Base-by-base conservation (phyloP, 257 asterid species). In the Solanum lycopersicoides region DNA sequence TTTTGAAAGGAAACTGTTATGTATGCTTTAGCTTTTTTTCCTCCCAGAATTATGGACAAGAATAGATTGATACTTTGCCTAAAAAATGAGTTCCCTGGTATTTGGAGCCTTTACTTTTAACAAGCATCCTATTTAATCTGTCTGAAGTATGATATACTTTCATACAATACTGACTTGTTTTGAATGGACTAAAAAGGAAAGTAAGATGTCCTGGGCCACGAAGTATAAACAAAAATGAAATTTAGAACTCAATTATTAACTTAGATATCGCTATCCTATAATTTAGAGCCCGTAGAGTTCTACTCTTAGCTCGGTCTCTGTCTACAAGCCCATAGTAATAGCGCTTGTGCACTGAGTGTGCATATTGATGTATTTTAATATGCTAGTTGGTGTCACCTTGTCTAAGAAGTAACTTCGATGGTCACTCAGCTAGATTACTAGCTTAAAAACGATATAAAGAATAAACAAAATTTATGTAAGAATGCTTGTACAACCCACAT, bases 151-250 rank as follows among this genome's bases (percentile, higher is more conserved):
- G 1, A 28, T 28, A 6, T 68, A 68, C 75, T 68, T 7, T 63
- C 32, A n/a, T 15, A 63, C 16, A 11, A 56, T 0, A 0, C 18
- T 18, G 0, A 0, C 7, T 7, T 56, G 7, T 56, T 7, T 7
- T 4, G 4, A 20, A 3, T 0, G 25, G 0, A 56, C 12, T 56
- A 3, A 3, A 56, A 56, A 56, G 65, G 2, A 56, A 56, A 56
- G 25, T 7, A 3, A 56, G 69, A 59, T 59, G 25, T 0, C 32
- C 15, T 63, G 1, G 7, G 10, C n/a, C 4, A 56, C 20, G 11
- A 14, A 47, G 2, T 47, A 47, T 13, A 7, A 13, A 14, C 59
- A 47, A 14, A 47, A 25, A 63, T 63, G n/a, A 63, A 60, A 60
- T 60, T 63, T 30, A 63, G 15, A 63, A 63, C 1, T 4, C 3